Evolutionary conservation across 805 yeast genomes (phyloP).

Genomic region (Komagataella ulmi): DNA sequence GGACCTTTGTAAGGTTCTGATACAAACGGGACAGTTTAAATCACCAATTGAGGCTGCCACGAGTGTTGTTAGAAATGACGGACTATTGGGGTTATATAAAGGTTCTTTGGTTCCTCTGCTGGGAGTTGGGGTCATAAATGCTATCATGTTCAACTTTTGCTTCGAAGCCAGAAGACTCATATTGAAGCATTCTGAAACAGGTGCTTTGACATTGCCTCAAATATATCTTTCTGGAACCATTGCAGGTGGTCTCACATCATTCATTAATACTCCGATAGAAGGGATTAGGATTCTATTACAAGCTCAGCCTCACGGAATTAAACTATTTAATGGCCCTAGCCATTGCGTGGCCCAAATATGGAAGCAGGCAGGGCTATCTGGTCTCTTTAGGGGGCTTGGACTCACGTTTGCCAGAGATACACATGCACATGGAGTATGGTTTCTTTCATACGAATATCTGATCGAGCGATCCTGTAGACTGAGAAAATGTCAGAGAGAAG

Average conservation of each 20-base stretch:
- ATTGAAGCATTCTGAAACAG: background rate
- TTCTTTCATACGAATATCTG: conserved; percentile 81
- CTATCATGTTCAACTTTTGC: conserved; percentile 69
- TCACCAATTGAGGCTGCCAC: conserved; percentile 72
- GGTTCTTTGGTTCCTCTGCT: conserved; percentile 60
- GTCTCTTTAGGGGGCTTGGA: conserved; percentile 61
- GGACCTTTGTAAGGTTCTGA: conserved; percentile 85
- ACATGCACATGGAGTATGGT: conserved; percentile 81
- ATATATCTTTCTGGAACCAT: conserved; percentile 76
- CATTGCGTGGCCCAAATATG: conserved; percentile 54
- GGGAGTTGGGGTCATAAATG: conserved; percentile 72
- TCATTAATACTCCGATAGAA: conserved; percentile 88
- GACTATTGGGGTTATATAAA: conserved; percentile 47
- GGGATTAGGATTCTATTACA: conserved; percentile 90
- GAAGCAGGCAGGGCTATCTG: conserved; percentile 32
- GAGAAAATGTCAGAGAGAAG: conserved; percentile 36
- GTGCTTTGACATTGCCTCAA: conserved; percentile 41
- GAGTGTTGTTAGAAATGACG: conserved; percentile 61
- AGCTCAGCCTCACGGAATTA: conserved; percentile 26
- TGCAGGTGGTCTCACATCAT: conserved; percentile 87
- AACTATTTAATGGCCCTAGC: conserved; percentile 50
- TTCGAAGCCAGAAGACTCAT: conserved; percentile 19
- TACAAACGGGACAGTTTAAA: conserved; percentile 72
- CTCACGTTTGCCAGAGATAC: conserved; percentile 82
- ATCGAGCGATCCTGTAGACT: conserved; percentile 49